Conservation (phyloP, 139 green algal genomes). For the Deuterostichococcus epilithicus region DNA sequence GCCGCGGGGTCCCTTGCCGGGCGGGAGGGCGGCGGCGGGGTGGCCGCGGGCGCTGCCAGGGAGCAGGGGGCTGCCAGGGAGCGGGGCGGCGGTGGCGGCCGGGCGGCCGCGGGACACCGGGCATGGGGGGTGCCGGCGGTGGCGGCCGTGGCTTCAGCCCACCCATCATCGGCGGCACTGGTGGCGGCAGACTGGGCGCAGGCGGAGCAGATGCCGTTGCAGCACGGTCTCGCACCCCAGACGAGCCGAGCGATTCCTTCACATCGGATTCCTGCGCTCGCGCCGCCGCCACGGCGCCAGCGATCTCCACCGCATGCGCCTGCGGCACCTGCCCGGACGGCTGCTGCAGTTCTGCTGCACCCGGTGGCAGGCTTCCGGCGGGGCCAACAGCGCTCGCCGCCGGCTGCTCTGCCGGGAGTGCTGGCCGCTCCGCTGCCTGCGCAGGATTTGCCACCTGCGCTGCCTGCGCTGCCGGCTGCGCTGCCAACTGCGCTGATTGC, state of each 20-base stretch:
- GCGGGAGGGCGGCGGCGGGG: slow-evolving; percentile 19
- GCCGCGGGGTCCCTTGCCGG: not conserved
- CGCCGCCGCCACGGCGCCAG: not conserved
- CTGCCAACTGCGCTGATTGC: not conserved
- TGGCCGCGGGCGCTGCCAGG: not conserved
- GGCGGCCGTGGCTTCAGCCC: too few relatives aligned
- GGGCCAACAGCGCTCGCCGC: too few relatives aligned
- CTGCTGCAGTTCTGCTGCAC: too few relatives aligned
- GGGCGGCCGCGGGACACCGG: not conserved
- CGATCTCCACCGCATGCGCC: not conserved
- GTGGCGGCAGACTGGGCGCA: too few relatives aligned
- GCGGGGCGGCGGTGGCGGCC: too few relatives aligned
- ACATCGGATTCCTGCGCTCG: not conserved
- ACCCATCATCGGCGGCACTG: not conserved
- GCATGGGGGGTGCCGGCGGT: not conserved
- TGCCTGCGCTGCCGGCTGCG: not conserved
- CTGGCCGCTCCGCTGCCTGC: too few relatives aligned
- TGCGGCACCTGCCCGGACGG: not conserved
- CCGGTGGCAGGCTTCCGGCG: too few relatives aligned
- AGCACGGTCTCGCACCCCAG: not conserved
- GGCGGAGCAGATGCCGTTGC: not conserved
- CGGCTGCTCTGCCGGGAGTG: too few relatives aligned
- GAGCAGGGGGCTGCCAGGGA: too few relatives aligned
- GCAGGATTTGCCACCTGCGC: too few relatives aligned
- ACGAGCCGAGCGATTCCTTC: not conserved